A percentile compares a stretch with the other conserved stretches of the same genome.
These are phyloP conservation scores for Abrus precatorius DNA, from an alignment of 306 rosid genomes.

Conservation along the genomic window DNA sequence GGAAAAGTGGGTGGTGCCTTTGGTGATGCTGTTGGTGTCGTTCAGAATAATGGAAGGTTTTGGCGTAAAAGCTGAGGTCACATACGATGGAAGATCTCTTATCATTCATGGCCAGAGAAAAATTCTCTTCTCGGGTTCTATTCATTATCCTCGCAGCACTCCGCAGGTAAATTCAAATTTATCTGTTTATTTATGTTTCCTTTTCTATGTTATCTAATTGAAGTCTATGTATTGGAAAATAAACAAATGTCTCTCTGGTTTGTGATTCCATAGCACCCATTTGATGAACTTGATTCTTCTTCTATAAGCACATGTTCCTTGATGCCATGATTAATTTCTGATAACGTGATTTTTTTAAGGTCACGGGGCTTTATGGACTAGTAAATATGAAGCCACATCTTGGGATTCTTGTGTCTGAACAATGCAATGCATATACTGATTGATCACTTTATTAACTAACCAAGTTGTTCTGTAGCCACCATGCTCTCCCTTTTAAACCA, in stretches of 20 bases:
- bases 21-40: conserved; percentile 11
- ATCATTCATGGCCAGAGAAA: conserved; percentile 68
- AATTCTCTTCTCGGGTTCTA: conserved; percentile 81
- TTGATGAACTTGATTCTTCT: too few species aligned
- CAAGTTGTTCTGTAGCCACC: conserved; percentile 32
- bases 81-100: conserved; percentile 87
- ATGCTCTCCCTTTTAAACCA: neutral
- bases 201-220: neutral
- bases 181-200: neutral
- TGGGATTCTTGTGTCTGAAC: neutral
- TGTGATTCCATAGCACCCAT: too few species aligned
- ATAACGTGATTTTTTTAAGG: neutral
- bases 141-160: conserved; percentile 93
- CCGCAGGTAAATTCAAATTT: conserved; percentile 61
- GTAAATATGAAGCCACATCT: conserved; percentile 22
- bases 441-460: neutral
- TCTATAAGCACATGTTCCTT: too few species aligned
- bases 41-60: neutral
- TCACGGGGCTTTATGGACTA: neutral
- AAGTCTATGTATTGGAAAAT: too few species aligned
- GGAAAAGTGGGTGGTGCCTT: conserved; percentile 48
- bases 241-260: too few species aligned
- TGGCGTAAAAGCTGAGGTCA: conserved; percentile 46
- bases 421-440: neutral
- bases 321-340: too few species aligned